phyloP scores from a whole-genome alignment of 2,329 filamentous ascomycete species.

The Alternaria sp. region DNA sequence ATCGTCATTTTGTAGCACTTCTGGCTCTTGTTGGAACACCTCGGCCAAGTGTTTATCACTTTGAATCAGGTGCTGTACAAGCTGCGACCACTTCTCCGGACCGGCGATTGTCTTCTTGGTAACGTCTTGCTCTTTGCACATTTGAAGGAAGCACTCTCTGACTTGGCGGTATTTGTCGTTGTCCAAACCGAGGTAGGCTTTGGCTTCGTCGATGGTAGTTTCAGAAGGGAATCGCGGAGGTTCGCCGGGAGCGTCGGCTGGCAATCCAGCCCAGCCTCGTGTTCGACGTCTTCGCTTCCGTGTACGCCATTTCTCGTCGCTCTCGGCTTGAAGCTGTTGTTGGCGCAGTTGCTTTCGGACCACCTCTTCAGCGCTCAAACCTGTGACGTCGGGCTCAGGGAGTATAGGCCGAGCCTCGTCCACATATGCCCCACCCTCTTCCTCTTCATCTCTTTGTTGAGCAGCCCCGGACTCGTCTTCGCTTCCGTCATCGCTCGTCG shows the following conservation, averaged over 20 bases:
- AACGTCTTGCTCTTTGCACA: constrained; percentile 73
- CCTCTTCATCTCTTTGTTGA: neutral
- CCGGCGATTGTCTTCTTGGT: constrained; percentile 80
- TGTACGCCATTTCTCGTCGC: constrained; percentile 67
- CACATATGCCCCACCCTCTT: neutral
- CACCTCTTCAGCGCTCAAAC: constrained; percentile 34
- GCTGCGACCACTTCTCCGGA: constrained; percentile 74
- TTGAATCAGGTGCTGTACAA: constrained; percentile 72
- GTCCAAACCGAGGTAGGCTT: constrained; percentile 72
- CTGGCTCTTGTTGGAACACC: constrained; percentile 65
- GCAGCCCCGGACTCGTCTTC: constrained; percentile 18
- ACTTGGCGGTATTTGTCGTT: constrained; percentile 69
- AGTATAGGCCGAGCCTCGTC: constrained; percentile 15
- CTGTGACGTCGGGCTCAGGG: constrained; percentile 13
- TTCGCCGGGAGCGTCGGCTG: constrained; percentile 71
- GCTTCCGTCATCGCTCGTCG: constrained; percentile 27
- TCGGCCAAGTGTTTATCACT: constrained; percentile 70
- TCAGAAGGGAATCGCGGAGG: constrained; percentile 81
- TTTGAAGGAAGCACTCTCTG: constrained; percentile 71
- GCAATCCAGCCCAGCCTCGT: constrained; percentile 71
- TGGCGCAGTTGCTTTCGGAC: constrained; percentile 40
- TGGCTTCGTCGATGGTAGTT: constrained; percentile 81
- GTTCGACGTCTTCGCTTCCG: constrained; percentile 74
- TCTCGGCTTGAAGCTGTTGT: constrained; percentile 63
- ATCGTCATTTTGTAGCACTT: constrained; percentile 57